phyloP scores from a whole-genome alignment of 1,284 basidiomycete genomes.

The Rhodotorula sp. region DNA sequence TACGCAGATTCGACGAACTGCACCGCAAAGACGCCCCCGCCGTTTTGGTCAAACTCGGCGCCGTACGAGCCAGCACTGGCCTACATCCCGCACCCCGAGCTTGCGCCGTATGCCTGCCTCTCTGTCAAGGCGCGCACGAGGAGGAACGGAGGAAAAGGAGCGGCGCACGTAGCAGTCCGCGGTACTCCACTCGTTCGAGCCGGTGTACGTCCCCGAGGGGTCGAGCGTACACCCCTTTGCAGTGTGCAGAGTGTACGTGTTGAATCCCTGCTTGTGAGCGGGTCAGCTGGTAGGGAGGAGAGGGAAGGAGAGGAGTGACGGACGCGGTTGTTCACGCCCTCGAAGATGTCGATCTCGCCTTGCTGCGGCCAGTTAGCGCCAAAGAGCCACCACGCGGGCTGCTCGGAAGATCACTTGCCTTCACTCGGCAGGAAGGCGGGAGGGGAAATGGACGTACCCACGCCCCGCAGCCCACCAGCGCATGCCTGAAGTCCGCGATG shows the following conservation, averaged over 20 bases:
- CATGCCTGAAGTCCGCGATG: conserved; percentile 11
- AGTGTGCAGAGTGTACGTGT: conserved; percentile 44
- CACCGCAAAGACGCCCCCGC: too few species aligned
- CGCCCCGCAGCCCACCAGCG: conserved; percentile 7
- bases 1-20: too few species aligned
- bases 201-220: not conserved
- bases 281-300: conserved; percentile 27
- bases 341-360: not conserved
- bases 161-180: conserved; percentile 37
- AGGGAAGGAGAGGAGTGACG: not conserved
- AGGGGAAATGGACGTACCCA: conserved; percentile 6
- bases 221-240: conserved; percentile 33
- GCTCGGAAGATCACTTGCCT: conserved; percentile 16
- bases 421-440: not conserved
- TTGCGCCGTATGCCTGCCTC: conserved; percentile 32
- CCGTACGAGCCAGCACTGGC: conserved; percentile 43
- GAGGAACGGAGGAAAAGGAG: not conserved
- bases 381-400: conserved; percentile 43
- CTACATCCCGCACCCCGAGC: conserved; percentile 62
- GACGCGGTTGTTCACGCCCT: not conserved
- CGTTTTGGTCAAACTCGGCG: conserved; percentile 41
- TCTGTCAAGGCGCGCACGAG: not conserved
- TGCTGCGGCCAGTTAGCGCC: conserved; percentile 38
- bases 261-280: conserved; percentile 37
- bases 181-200: too few species aligned